Conservation (phyloP, 2,329 filamentous ascomycete species). For the Atkinsonella texensis region DNA sequence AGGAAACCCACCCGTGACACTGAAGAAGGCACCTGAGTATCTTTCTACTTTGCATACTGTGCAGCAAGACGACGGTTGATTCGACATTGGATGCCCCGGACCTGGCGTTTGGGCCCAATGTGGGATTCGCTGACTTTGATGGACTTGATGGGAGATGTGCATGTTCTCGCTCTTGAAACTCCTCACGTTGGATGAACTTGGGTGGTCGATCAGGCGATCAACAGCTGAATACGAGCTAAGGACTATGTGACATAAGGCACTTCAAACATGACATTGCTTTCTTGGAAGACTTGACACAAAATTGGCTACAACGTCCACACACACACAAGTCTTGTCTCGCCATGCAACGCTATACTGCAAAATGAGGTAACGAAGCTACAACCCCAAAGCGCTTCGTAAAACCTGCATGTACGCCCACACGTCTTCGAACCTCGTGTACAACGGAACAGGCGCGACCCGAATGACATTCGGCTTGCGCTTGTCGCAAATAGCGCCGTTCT, state of each 20-base stretch:
- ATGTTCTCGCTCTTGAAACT: background rate
- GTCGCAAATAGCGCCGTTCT: slow-evolving; percentile 63
- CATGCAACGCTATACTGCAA: background rate
- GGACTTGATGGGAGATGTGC: background rate
- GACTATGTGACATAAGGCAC: too few species aligned
- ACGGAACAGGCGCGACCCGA: slow-evolving; percentile 66
- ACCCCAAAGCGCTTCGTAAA: slow-evolving; percentile 21
- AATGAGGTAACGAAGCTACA: slow-evolving; percentile 7
- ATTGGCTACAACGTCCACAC: background rate
- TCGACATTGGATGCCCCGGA: background rate
- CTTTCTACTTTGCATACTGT: background rate
- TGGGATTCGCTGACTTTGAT: background rate
- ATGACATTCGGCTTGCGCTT: slow-evolving; percentile 80
- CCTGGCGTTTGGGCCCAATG: background rate
- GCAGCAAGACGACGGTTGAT: background rate
- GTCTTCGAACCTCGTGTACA: slow-evolving; percentile 75
- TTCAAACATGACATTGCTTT: too few species aligned
- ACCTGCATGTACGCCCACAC: slow-evolving; percentile 41
- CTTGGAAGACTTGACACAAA: too few species aligned
- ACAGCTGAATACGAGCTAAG: background rate
- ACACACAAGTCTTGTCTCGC: background rate
- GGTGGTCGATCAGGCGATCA: background rate
- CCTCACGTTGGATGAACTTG: background rate
- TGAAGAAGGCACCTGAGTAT: slow-evolving; percentile 9
- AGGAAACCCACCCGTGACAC: slow-evolving; percentile 10